phyloP scores from a whole-genome alignment of 2,329 filamentous ascomycete genomes.

The Colletotrichum horii region DNA sequence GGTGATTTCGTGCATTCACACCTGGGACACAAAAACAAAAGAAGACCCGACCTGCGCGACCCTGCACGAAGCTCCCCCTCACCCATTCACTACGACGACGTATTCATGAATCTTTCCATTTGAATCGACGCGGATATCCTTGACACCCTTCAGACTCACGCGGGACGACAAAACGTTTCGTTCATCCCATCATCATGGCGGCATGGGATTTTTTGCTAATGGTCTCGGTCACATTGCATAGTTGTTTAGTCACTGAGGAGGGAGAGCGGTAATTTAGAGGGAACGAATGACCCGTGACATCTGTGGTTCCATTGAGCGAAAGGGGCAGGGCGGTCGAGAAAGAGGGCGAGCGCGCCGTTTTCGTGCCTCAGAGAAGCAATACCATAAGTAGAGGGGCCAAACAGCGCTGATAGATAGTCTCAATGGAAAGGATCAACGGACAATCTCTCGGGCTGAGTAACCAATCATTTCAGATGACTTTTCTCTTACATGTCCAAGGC shows the following conservation, averaged over 20 bases:
- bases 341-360: not conserved
- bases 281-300: conserved; percentile 6
- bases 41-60: not conserved
- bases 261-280: conserved; percentile 19
- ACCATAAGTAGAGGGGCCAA: not conserved
- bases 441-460: not conserved
- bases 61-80: not conserved
- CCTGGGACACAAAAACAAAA: not conserved
- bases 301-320: not conserved
- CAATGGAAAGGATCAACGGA: conserved; percentile 19
- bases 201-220: conserved; percentile 20
- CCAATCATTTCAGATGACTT: not conserved
- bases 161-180: conserved; percentile 17
- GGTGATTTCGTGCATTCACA: not conserved
- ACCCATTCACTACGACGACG: conserved; percentile 12
- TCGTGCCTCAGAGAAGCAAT: conserved; percentile 1
- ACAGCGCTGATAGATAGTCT: conserved; percentile 19
- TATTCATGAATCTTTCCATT: conserved; percentile 16
- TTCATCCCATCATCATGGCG: conserved; percentile 16
- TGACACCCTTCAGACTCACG: conserved; percentile 16
- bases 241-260: conserved; percentile 16
- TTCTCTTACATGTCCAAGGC: not conserved
- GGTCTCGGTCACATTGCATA: conserved; percentile 22
- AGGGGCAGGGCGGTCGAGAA: not conserved
- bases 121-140: conserved; percentile 19